These are phyloP conservation scores for Lagenaria siceraria DNA, from an alignment of 306 rosid species.

Conservation along the genomic window DNA sequence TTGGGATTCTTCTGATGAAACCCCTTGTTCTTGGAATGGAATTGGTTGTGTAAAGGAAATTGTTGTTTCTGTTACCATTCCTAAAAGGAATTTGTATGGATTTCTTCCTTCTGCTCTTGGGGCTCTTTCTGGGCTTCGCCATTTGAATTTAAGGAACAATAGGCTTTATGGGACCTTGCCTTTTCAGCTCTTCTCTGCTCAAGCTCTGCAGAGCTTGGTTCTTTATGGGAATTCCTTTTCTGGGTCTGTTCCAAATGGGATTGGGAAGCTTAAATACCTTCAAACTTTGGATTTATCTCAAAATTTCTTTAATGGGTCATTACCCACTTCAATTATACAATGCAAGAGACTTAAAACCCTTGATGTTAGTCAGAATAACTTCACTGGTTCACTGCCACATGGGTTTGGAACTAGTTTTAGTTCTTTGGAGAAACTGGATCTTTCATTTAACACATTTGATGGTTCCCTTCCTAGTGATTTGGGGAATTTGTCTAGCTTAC, in stretches of 20 bases:
- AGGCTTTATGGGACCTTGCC: slow-evolving; percentile 60
- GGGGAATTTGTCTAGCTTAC: slow-evolving; percentile 69
- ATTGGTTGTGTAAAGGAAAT: slow-evolving; percentile 54
- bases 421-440: slow-evolving; percentile 60
- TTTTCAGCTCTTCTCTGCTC: slow-evolving; percentile 49
- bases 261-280: slow-evolving; percentile 72
- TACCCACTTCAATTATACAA: slow-evolving; percentile 52
- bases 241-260: slow-evolving; percentile 67
- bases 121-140: slow-evolving; percentile 70
- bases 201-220: slow-evolving; percentile 81
- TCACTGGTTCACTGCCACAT: slow-evolving; percentile 62
- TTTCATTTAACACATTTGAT: slow-evolving; percentile 59
- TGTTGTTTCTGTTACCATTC: slow-evolving; percentile 68
- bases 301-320: slow-evolving; percentile 61
- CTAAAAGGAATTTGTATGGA: slow-evolving; percentile 61
- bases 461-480: slow-evolving; percentile 71
- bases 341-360: slow-evolving; percentile 70
- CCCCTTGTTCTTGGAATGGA: slow-evolving; percentile 93
- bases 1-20: slow-evolving; percentile 72
- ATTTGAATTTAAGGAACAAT: slow-evolving; percentile 78
- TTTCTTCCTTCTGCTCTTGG: slow-evolving; percentile 72
- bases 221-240: slow-evolving; percentile 88
- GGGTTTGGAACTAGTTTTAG: slow-evolving; percentile 56
- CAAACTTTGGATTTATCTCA: slow-evolving; percentile 78
- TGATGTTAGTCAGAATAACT: slow-evolving; percentile 59